These are phyloP conservation scores for Trifolium fragiferum DNA, from an alignment of 306 rosid species.

Conservation along the genomic window DNA sequence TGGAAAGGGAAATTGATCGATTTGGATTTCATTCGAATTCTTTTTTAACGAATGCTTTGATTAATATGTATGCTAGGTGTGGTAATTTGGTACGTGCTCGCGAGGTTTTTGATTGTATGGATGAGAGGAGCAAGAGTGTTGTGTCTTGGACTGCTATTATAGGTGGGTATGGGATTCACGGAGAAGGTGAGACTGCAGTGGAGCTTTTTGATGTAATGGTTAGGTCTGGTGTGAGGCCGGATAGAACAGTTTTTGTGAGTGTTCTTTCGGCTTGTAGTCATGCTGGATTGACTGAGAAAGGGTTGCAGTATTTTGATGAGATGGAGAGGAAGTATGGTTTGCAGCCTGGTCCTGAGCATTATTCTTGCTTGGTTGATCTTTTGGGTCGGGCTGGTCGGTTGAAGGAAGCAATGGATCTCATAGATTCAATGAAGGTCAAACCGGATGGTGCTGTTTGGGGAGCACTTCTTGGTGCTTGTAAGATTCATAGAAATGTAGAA, in stretches of 20 bases:
- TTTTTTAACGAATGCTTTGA: conserved; percentile 53
- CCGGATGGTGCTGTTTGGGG: conserved; percentile 97
- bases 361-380: conserved; percentile 88
- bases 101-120: conserved; percentile 39
- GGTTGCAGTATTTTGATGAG: conserved; percentile 63
- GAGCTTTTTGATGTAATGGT: conserved; percentile 77
- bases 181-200: conserved; percentile 71
- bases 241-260: conserved; percentile 70
- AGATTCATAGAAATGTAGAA: conserved; percentile 72
- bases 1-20: conserved; percentile 43
- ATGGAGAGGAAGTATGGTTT: conserved; percentile 64
- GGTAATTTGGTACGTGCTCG: conserved; percentile 53
- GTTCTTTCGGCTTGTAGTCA: conserved; percentile 90
- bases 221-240: conserved; percentile 66
- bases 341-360: conserved; percentile 77
- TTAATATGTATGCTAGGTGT: conserved; percentile 64
- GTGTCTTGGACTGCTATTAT: conserved; percentile 73
- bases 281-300: conserved; percentile 76
- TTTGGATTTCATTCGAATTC: conserved; percentile 49
- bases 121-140: conserved; percentile 49
- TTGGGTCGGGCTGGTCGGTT: conserved; percentile 84
- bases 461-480: conserved; percentile 90
- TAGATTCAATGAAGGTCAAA: conserved; percentile 63
- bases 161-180: conserved; percentile 91
- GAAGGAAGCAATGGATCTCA: conserved; percentile 67